Conservation (phyloP, 768 basidiomycete genomes). For the Rickenella mellea region DNA sequence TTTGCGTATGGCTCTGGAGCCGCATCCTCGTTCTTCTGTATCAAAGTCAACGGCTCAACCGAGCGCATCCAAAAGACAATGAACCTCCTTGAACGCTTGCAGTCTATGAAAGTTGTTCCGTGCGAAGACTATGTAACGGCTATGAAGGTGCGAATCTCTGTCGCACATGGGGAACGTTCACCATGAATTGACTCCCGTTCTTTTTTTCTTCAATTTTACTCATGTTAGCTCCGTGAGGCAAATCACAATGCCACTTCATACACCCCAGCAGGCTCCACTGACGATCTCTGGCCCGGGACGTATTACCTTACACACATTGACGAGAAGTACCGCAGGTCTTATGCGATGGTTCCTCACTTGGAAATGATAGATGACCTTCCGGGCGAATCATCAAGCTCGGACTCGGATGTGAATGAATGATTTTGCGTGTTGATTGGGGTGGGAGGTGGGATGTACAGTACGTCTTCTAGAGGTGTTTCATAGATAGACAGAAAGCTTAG, state of each 20-base stretch:
- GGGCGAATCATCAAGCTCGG: too few species aligned
- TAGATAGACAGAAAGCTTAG: too few species aligned
- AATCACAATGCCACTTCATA: slow-evolving; percentile 89
- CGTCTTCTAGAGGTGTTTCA: too few species aligned
- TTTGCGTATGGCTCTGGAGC: slow-evolving; percentile 97
- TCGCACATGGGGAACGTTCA: too few species aligned
- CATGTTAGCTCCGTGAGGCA: slow-evolving; percentile 80
- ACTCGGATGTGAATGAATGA: too few species aligned
- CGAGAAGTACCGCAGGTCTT: slow-evolving; percentile 85
- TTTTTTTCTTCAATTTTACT: slow-evolving; percentile 3
- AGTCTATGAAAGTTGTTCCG: slow-evolving; percentile 81
- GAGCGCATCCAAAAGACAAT: slow-evolving; percentile 72
- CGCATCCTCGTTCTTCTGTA: slow-evolving; percentile 88
- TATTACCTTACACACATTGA: slow-evolving; percentile 92
- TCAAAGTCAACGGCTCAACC: slow-evolving; percentile 83
- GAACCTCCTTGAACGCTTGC: slow-evolving; percentile 69
- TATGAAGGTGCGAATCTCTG: slow-evolving; percentile 41
- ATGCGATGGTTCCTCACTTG: slow-evolving; percentile 48
- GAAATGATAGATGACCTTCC: too few species aligned
- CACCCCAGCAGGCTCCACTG: slow-evolving; percentile 75
- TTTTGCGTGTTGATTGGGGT: too few species aligned
- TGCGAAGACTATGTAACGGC: slow-evolving; percentile 89
- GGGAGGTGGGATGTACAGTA: too few species aligned
- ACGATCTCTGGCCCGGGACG: slow-evolving; percentile 89
- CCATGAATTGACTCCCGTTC: background rate